Evolutionary conservation across 2,329 filamentous ascomycete species (phyloP).

Genomic region (Verticillium dahliae): DNA sequence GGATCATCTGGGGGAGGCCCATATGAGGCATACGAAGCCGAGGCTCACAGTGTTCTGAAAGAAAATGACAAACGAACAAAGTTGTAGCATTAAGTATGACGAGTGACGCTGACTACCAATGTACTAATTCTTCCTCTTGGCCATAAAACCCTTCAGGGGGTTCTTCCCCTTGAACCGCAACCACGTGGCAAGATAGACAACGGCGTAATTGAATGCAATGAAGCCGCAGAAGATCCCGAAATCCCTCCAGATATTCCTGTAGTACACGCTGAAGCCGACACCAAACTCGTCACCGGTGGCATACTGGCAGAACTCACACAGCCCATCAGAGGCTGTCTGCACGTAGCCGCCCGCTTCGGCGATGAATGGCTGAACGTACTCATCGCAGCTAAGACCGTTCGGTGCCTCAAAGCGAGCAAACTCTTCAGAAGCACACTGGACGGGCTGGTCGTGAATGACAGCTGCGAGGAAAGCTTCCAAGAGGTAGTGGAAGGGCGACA

Average conservation of each 20-base stretch:
- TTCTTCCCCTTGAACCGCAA: slow-evolving; percentile 31
- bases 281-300: slow-evolving; percentile 55
- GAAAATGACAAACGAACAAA: background rate
- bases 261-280: slow-evolving; percentile 51
- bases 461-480: slow-evolving; percentile 55
- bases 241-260: slow-evolving; percentile 56
- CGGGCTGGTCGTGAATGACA: slow-evolving; percentile 44
- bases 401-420: slow-evolving; percentile 56
- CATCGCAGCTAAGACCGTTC: slow-evolving; percentile 49
- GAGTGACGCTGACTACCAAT: background rate
- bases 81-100: background rate
- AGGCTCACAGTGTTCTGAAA: background rate
- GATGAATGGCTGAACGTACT: slow-evolving; percentile 51
- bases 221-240: slow-evolving; percentile 61
- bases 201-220: slow-evolving; percentile 53
- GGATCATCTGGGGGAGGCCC: background rate
- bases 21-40: background rate
- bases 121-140: slow-evolving; percentile 12
- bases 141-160: slow-evolving; percentile 22
- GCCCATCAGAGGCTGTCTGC: slow-evolving; percentile 41
- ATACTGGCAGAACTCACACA: slow-evolving; percentile 61
- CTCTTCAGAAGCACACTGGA: slow-evolving; percentile 49
- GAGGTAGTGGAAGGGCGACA: slow-evolving; percentile 63
- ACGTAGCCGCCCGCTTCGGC: slow-evolving; percentile 54
- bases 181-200: slow-evolving; percentile 32